Evolutionary conservation across 2,329 filamentous ascomycete genomes (phyloP).

Genomic region (Botryotinia convoluta): DNA sequence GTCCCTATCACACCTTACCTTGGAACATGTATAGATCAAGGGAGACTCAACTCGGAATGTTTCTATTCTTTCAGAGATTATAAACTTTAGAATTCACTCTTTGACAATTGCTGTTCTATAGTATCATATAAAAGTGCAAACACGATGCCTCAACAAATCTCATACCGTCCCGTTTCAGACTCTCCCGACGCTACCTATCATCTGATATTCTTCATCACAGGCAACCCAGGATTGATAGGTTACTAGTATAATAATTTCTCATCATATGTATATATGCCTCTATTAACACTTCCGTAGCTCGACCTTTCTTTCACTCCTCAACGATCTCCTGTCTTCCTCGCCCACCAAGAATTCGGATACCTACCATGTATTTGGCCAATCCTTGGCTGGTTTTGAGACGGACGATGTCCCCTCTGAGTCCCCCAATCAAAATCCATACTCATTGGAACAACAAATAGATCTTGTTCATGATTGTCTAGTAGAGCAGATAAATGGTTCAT

Average conservation of each 20-base stretch:
- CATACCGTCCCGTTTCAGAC: slow-evolving; percentile 24
- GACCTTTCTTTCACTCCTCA: slow-evolving; percentile 60
- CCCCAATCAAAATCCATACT: slow-evolving; percentile 37
- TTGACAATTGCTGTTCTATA: background rate
- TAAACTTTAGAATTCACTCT: background rate
- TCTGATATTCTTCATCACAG: slow-evolving; percentile 71
- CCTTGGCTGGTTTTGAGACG: slow-evolving; percentile 56
- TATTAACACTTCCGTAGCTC: background rate
- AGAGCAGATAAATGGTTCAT: slow-evolving; percentile 28
- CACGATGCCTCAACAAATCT: slow-evolving; percentile 24
- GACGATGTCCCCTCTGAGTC: slow-evolving; percentile 44
- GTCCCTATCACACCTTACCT: background rate
- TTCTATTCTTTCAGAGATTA: background rate
- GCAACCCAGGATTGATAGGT: slow-evolving; percentile 72
- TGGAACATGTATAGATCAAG: background rate
- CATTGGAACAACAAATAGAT: slow-evolving; percentile 53
- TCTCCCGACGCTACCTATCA: slow-evolving; percentile 25
- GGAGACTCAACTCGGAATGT: background rate
- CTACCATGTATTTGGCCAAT: slow-evolving; percentile 54
- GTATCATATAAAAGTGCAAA: background rate
- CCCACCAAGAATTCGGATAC: slow-evolving; percentile 32
- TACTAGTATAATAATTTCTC: slow-evolving; percentile 55
- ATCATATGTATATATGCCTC: background rate
- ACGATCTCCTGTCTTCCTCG: slow-evolving; percentile 49
- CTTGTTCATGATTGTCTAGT: slow-evolving; percentile 26